Evolutionary conservation across 345 rosid genomes (phyloP), one percentile per base, ranked within the genome.

Genomic region (Eucalyptus microcorys): DNA sequence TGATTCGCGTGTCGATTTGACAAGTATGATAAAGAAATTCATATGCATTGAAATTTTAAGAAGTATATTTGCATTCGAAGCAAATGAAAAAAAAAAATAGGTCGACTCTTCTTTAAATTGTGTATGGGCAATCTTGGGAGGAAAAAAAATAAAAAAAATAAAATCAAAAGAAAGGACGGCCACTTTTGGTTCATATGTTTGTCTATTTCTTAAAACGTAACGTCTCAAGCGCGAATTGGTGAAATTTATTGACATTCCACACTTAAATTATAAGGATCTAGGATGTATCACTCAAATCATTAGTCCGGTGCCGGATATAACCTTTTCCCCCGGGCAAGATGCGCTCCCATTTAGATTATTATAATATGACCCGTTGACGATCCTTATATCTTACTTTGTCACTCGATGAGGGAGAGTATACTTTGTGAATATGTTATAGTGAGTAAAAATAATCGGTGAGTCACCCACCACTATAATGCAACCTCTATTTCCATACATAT

Each of bases 281-380:
- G 42, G 80, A 68, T 68, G 40, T 32, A 32, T 68, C 24, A 8
- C 42, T 68, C 80, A 8, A 68, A 34, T 68, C 80, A 32, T 68
- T 34, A 9, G 12, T 32, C 4, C 4, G 7, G 2, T 68, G 37
- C 12, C 1, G 0, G 24, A 68, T 7, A 3, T 34, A 32, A 34
- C 80, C 4, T 4, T 64, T 55, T 32, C 13, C 7, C 42, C 42
- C 3, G 2, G 5, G 24, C 42, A 68, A 32, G 42, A 16, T 68
- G 80, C 17, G 3, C 24, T 34, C 17, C 42, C 13, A 32, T 68
- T 32, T 68, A 64, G 40, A n/a, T 64, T 64, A 32, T 64, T n/a
- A 9, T n/a, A n/a, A 64, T 15, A 8, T 15, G 76, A n/a, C 21
- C 76, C 40, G 37, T 15, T n/a, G 9, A 64, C 17, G 3, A n/a